These are phyloP conservation scores for Rhypophila decipiens DNA, from an alignment of 495 filamentous ascomycete species.

Conservation along the genomic window DNA sequence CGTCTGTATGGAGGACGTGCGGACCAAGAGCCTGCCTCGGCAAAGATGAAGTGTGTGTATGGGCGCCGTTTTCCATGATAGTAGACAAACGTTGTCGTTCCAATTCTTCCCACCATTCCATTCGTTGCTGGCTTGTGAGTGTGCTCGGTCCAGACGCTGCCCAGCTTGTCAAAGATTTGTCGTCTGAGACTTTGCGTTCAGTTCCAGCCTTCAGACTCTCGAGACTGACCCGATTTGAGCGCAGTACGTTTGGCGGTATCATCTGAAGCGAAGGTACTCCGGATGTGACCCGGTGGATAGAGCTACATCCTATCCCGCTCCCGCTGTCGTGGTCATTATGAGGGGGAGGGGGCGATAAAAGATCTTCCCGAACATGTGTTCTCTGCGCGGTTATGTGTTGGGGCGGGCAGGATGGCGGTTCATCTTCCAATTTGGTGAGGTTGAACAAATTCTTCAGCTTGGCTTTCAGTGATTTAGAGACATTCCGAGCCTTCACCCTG, in stretches of 20 bases:
- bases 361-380: conserved; percentile 35
- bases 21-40: conserved; percentile 12
- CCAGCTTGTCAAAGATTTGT: conserved; percentile 73
- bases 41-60: conserved; percentile 39
- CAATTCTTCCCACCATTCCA: conserved; percentile 35
- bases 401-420: conserved; percentile 32
- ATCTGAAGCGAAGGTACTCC: conserved; percentile 34
- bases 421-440: conserved; percentile 35
- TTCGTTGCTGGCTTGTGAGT: conserved; percentile 31
- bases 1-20: conserved; percentile 11
- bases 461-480: conserved; percentile 56
- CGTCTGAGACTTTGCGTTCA: conserved; percentile 41
- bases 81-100: conserved; percentile 57
- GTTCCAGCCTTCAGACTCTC: conserved; percentile 43
- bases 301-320: conserved; percentile 17
- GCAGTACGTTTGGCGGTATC: conserved; percentile 32
- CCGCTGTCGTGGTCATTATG: background rate
- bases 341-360: conserved; percentile 8
- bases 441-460: conserved; percentile 56
- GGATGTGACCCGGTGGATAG: conserved; percentile 35
- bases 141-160: conserved; percentile 50
- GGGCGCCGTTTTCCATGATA: conserved; percentile 56
- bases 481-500: conserved; percentile 49
- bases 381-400: conserved; percentile 47
- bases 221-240: conserved; percentile 44